Evolutionary conservation across 352 stramenopile species (phyloP), one percentile per base, ranked within the genome.

Genomic region (Pythium phragmitis): DNA sequence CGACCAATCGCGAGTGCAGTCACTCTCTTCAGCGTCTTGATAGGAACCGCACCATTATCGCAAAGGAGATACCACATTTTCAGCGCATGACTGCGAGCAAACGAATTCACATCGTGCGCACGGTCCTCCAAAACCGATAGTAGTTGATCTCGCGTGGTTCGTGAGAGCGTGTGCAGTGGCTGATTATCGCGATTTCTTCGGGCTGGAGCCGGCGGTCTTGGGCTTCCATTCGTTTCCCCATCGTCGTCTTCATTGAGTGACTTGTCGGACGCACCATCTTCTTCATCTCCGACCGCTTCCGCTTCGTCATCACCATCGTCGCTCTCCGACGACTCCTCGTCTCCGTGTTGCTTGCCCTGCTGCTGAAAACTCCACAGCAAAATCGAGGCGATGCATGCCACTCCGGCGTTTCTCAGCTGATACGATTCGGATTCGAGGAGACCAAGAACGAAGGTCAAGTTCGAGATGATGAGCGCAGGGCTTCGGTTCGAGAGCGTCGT

Each of bases 31-130:
- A 98, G 78, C 47, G 82, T 85, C 36, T 92, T 90, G 30, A 97
- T 67, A 4, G 96, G 96, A 5, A 99, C 65, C 11, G 85, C 87
- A 19, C 87, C 80, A 66, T 85, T 77, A 54, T 97, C 81, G 21
- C 85, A 88, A 7, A 99, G 76, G 14, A 83, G 69, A 46, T 84
- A 82, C 79, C 90, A 97, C 62, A 96, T 90, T 64, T 97, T 98
- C 26, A 99, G 76, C 36, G 95, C 84, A 36, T 97, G 87, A 14
- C 85, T 85, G 49, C 96, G 75, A 4, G 92, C 96, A 62, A 97
- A 98, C 0, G 92, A 97, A 59, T 96, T 98, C 17, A 96, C 70
- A 72, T 99, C 96, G 43, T 92, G 79, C n/a, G 84, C 82, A 52
- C 93, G 85, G 55, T 96, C 88, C 49, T 91, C 80, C 0, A 99